Evolutionary conservation across 768 basidiomycete species (phyloP), one percentile per base, ranked within the genome.

Genomic region (Phaffia tasmanica): DNA sequence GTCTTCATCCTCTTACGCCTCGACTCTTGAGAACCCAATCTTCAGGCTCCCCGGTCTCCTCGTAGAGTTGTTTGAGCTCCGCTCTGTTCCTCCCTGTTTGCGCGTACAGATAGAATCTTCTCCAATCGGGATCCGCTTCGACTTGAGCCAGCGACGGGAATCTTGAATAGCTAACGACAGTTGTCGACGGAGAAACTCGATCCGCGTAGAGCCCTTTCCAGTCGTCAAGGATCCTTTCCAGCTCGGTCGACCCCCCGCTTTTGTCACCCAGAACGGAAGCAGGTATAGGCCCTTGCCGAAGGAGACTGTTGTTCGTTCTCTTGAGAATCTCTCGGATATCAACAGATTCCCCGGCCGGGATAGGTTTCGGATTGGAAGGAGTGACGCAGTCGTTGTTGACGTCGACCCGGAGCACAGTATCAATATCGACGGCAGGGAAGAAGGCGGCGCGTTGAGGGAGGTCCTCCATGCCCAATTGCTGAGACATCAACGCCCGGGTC

Each of bases 351-450:
- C 94, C 95, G 0, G 89, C 81, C 0, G 88, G 82, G 64, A 98
- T 90, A 0, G 86, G 82, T 23, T 74, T 74, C n/a, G 88, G 87
- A 69, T 97, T 89, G 8, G 89, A 93, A 0, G 94, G 94, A 9
- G 95, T 99, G 47, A 89, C 83, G 71, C 94, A 99, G 0, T 89
- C 80, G 88, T 97, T 90, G 74, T 92, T 88, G 32, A 92, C 90
- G 77, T 98, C 94, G 75, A 98, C 98, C 47, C 95, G 82, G 48
- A 97, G 80, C 0, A 95, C 88, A 19, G 80, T 79, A 75, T 99
- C 94, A 23, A 98, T 79, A 74, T 98, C 95, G 57, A 99, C 91
- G 0, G 90, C 88, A 1, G 91, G 95, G 80, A 99, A 97, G 79
- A 95, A 99, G 0, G 92, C 90, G 8, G 95, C 72, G 48, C 93